Conservation (phyloP, 1,284 basidiomycete species). For the Rhodotorula mucilaginosa region DNA sequence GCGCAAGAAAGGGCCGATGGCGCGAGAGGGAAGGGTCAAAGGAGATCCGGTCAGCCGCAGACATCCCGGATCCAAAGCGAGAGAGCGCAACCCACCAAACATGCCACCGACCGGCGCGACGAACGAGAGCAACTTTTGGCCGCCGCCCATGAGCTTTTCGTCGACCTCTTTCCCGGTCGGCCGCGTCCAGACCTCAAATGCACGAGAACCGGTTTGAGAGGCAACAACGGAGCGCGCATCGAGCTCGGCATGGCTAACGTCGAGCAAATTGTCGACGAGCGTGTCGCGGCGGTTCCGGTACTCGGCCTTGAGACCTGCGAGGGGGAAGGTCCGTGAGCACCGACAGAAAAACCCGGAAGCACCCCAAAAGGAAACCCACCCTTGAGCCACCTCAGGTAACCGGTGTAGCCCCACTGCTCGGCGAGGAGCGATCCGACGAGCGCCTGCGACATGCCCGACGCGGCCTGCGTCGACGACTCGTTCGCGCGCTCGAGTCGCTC, state of each 20-base stretch:
- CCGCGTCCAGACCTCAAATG: slow-evolving; percentile 3
- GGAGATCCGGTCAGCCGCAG: too few species aligned
- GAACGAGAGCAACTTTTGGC: slow-evolving; percentile 37
- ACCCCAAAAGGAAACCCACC: slow-evolving; percentile 47
- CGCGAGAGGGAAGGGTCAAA: too few species aligned
- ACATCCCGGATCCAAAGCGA: too few species aligned
- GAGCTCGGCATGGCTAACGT: slow-evolving; percentile 25
- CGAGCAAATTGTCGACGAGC: slow-evolving; percentile 58
- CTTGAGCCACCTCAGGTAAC: slow-evolving; percentile 73
- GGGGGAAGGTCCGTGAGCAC: neutral
- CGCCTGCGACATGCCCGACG: slow-evolving; percentile 67
- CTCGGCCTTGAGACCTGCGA: slow-evolving; percentile 58
- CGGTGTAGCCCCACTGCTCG: slow-evolving; percentile 64
- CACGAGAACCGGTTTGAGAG: too few species aligned
- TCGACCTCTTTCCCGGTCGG: neutral
- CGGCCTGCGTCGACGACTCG: slow-evolving; percentile 69
- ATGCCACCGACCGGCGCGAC: slow-evolving; percentile 43
- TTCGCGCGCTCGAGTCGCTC: slow-evolving; percentile 72
- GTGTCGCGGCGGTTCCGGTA: slow-evolving; percentile 62
- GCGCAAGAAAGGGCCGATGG: too few species aligned
- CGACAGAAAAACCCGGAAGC: neutral
- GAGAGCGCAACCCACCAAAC: slow-evolving; percentile 34
- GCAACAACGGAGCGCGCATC: slow-evolving; percentile 17
- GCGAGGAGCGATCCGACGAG: slow-evolving; percentile 63
- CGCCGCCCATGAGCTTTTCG: slow-evolving; percentile 11